Evolutionary conservation across 345 rosid species (phyloP).

Genomic region (Aquilaria yunnanensis): DNA sequence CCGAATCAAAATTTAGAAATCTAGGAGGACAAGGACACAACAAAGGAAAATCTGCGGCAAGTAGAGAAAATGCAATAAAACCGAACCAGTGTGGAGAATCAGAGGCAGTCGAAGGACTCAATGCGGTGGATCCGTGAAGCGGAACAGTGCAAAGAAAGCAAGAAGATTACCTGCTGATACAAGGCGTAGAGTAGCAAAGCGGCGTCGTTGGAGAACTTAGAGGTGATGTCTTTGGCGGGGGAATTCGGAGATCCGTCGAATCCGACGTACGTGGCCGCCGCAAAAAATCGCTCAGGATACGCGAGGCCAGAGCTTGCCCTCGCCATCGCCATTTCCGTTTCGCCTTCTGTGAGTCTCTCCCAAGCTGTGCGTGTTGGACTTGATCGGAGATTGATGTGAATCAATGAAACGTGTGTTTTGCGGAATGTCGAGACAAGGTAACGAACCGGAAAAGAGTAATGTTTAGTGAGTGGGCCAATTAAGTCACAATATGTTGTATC

Average conservation of each 20-base stretch:
- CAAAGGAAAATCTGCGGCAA: constrained; percentile 5
- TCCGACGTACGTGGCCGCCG: constrained; percentile 89
- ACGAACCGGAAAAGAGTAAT: too few species aligned
- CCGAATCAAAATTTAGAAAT: background rate
- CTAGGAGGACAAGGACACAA: background rate
- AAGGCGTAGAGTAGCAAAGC: constrained; percentile 87
- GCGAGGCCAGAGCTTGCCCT: constrained; percentile 94
- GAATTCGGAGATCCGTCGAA: constrained; percentile 80
- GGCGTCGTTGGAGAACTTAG: constrained; percentile 72
- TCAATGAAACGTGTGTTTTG: too few species aligned
- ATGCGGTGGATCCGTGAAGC: constrained; percentile 19
- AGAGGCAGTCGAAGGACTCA: background rate
- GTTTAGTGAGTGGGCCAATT: too few species aligned
- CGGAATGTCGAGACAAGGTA: too few species aligned
- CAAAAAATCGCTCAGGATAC: constrained; percentile 92
- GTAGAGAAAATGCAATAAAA: background rate
- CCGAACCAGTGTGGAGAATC: background rate
- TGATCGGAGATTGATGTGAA: too few species aligned
- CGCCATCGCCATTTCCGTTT: constrained; percentile 49
- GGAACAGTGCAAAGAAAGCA: constrained; percentile 9
- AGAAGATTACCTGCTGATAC: constrained; percentile 65
- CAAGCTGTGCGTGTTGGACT: too few species aligned
- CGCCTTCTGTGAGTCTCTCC: too few species aligned
- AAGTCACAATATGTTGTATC: too few species aligned
- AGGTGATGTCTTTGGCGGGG: constrained; percentile 40